Evolutionary conservation across 805 yeast genomes (phyloP).

Genomic region (Starmerella bacillaris): DNA sequence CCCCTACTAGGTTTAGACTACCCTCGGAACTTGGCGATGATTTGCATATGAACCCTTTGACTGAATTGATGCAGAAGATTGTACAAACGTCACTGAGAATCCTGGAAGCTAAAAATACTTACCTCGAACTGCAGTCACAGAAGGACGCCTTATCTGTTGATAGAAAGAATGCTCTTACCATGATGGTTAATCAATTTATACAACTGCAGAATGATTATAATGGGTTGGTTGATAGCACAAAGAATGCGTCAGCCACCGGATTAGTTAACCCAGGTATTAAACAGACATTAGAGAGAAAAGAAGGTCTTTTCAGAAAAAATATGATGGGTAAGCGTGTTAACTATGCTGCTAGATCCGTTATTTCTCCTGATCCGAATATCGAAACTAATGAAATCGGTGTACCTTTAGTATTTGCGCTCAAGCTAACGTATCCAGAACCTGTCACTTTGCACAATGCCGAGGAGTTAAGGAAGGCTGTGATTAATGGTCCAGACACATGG

Average conservation of each 20-base stretch:
- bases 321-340: constrained; percentile 99
- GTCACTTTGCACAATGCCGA: constrained; percentile 83
- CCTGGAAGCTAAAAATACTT: constrained; percentile 76
- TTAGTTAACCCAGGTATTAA: constrained; percentile 86
- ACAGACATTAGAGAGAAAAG: constrained; percentile 95
- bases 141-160: constrained; percentile 40
- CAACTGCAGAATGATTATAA: constrained; percentile 89
- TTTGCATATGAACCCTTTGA: constrained; percentile 84
- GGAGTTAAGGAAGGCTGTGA: constrained; percentile 82
- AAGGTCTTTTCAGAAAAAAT: constrained; percentile 65
- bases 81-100: constrained; percentile 64
- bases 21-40: constrained; percentile 97
- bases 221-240: constrained; percentile 79
- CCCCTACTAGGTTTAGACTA: constrained; percentile 88
- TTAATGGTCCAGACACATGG: constrained; percentile 95
- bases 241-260: constrained; percentile 61
- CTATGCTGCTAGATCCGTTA: constrained; percentile 96
- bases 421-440: constrained; percentile 94
- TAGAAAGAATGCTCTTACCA: constrained; percentile 59
- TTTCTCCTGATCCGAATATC: constrained; percentile 95
- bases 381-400: constrained; percentile 98
- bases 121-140: constrained; percentile 42
- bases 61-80: constrained; percentile 66
- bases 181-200: constrained; percentile 90
- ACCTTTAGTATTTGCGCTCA: constrained; percentile 94